Base-by-base conservation (phyloP, 2,329 filamentous ascomycete species). In the Diaporthe citrichinensis region DNA sequence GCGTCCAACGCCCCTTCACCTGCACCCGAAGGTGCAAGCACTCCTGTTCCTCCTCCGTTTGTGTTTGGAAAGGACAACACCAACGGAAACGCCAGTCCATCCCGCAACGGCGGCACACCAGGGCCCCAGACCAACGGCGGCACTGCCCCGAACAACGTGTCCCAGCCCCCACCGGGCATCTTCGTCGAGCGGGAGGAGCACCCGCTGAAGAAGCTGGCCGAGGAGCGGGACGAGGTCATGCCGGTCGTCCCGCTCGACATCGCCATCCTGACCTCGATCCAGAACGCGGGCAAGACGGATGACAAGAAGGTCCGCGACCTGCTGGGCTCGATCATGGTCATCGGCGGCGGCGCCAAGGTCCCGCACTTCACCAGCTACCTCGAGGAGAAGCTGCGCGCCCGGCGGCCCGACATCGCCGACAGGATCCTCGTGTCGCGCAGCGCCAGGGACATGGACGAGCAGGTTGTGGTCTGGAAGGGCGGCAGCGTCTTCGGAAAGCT, bases 401-500 rank as follows among this genome's bases (percentile, higher is more conserved):
- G 93, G 68, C 85, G 90, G 58, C 90, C 90, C 5, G 91, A 93
- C 78, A 84, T 93, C 59, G 84, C 84, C 28, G 92, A 93, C 44
- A 87, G 88, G 76, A 91, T 93, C 77, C 84, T 92, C 34, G 91
- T 93, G 71, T 92, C 90, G 77, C 87, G 89, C 76, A 97, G 89
- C 89, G 97, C 97, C 0, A 89, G 96, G 80, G 97, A 99, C 80
- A 93, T 99, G 87, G 97, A 99, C 84, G 95, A 97, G 76, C 95
- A 98, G 85, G 96, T 98, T n/a, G 94, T 98, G 72, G 93, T 93
- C 12, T 99, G 97, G 97, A 99, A 99, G 89, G 97, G 97, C 5
- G 97, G 95, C 0, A 98, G 95, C 82, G 96, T 99, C 23, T 99
- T 98, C 87, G 96, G 95, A 3, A 95, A 98, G 86, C 86, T 98